These are phyloP conservation scores for Nissolia schottii DNA, from an alignment of 306 rosid species.

Conservation along the genomic window DNA sequence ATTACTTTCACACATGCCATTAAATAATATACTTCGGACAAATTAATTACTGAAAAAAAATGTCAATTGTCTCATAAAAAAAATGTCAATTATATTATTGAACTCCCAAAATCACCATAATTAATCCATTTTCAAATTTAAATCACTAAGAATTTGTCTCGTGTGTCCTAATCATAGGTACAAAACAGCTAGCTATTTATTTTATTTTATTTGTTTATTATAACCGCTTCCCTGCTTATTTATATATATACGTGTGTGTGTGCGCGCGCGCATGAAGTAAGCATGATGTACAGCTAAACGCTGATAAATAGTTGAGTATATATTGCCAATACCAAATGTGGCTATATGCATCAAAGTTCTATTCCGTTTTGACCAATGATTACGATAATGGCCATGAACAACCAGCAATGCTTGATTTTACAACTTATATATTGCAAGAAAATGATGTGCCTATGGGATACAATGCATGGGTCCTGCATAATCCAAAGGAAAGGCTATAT, in stretches of 20 bases:
- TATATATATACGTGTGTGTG: too few species aligned
- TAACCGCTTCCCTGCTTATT: background rate
- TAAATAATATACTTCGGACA: too few species aligned
- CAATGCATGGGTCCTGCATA: constrained; percentile 22
- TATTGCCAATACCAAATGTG: constrained; percentile 4
- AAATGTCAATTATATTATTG: background rate
- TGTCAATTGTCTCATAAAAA: too few species aligned
- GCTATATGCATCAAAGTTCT: background rate
- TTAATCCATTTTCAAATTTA: background rate
- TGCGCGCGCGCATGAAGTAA: too few species aligned
- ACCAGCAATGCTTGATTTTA: constrained; percentile 14
- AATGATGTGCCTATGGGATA: constrained; percentile 15
- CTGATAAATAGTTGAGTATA: background rate
- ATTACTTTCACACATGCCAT: constrained; percentile 1
- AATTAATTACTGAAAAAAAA: too few species aligned
- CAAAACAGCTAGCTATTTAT: background rate
- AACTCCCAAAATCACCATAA: background rate
- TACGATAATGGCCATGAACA: background rate
- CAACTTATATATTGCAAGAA: constrained; percentile 27
- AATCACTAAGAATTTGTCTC: background rate
- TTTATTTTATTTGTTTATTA: background rate
- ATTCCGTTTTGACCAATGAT: constrained; percentile 11
- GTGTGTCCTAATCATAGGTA: background rate
- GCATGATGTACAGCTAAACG: background rate
- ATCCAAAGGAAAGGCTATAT: background rate